A percentile compares a stretch with the other conserved stretches of the same genome.
Evolutionary conservation across 176 grass and related monocot genomes (phyloP).

Genomic region (Lolium multiflorum): DNA sequence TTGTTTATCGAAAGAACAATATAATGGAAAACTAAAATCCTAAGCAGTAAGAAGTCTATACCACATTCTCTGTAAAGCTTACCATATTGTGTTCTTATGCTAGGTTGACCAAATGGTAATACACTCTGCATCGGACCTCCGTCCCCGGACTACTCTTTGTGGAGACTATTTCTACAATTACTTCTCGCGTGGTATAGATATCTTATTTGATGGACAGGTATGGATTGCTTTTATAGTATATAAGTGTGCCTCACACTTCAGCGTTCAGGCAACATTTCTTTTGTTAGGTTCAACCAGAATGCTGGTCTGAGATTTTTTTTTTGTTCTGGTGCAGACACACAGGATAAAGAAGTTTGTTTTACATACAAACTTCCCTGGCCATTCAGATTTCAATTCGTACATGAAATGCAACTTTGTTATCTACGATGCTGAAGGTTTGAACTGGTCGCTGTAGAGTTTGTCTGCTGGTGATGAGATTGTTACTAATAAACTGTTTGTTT

Average conservation of each 20-base stretch:
- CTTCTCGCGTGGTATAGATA: conserved; percentile 92
- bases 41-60: conserved; percentile 24
- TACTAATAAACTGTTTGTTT: conserved; percentile 24
- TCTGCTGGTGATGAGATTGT: conserved; percentile 31
- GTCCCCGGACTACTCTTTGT: conserved; percentile 77
- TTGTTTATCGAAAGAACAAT: neutral
- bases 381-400: conserved; percentile 95
- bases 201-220: conserved; percentile 99
- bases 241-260: conserved; percentile 13
- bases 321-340: conserved; percentile 69
- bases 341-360: conserved; percentile 99
- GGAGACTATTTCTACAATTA: conserved; percentile 96
- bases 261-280: conserved; percentile 26
- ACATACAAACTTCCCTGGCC: conserved; percentile 93
- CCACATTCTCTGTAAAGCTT: conserved; percentile 31
- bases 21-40: conserved; percentile 26
- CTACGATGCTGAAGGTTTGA: conserved; percentile 77
- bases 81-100: conserved; percentile 19
- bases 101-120: conserved; percentile 99
- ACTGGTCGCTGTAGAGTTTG: conserved; percentile 21
- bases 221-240: conserved; percentile 33
- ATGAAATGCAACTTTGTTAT: conserved; percentile 99
- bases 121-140: conserved; percentile 90
- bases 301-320: conserved; percentile 9
- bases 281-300: conserved; percentile 7